Evolutionary conservation across 208 protist species (phyloP), one percentile per base, ranked within the genome.

Genomic region (Wallacemonas collosoma): DNA sequence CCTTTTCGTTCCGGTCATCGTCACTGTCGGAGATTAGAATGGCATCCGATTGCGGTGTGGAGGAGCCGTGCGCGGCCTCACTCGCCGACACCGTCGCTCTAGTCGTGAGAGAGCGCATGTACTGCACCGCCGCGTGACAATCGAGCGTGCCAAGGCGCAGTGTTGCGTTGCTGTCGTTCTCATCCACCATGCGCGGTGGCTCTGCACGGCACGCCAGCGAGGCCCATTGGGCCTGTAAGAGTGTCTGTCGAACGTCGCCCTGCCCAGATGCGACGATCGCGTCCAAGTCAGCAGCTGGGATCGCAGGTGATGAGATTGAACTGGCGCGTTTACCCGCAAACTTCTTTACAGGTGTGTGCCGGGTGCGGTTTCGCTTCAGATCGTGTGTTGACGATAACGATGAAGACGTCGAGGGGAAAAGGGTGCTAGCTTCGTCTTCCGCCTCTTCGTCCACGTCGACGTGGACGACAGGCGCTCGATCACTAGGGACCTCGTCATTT

Each of bases 161-260:
- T 26, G 26, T 26, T 26, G 26, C 26, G 26, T 26, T 26, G 26
- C 26, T 26, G 26, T 26, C 26, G 26, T 8, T 57, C 53, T 6
- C 15, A 5, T 57, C 15, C 53, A 36, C 17, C 53, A 12, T n/a
- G 14, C 53, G 53, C 9, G 14, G 5, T 26, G 45, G 45, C 45
- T 6, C 8, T 12, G 45, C 45, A 12, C 45, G 12, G 53, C 53
- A 26, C 15, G 15, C 12, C 1, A 93, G 68, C n/a, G 77, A 40
- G 15, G 43, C 53, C 85, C 85, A 96, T 64, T 94, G 83, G 14
- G 87, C 38, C 73, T 96, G 91, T 7, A 94, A 72, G 4, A 96
- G 77, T 2, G 87, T 88, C 67, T 96, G 91, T 8, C 91, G 85
- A 36, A 96, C 86, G 72, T 96, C 91, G 8, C 91, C 91, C 64